Conservation (phyloP, 73 alveolate species). For the Paraurostyla sp. region DNA sequence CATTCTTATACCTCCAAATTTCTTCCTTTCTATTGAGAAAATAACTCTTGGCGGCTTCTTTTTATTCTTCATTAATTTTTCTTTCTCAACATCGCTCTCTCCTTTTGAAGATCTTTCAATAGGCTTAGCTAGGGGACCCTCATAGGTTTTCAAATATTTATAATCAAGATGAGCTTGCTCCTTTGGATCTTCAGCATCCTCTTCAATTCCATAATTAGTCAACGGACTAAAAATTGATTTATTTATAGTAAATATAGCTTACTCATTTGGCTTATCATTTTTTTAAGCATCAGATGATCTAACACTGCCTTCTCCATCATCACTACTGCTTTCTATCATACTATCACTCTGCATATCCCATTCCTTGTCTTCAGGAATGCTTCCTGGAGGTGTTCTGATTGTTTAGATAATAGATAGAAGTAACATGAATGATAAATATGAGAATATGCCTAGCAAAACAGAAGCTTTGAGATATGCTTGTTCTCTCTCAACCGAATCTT, state of each 20-base stretch:
- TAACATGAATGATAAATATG: constrained; percentile 65
- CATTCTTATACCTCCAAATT: constrained; percentile 62
- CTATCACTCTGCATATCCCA: constrained; percentile 61
- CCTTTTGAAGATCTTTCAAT: background rate
- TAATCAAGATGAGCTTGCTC: constrained; percentile 47
- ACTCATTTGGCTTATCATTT: constrained; percentile 30
- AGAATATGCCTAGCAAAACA: background rate
- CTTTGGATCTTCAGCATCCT: constrained; percentile 35
- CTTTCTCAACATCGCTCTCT: constrained; percentile 16
- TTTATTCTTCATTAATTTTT: background rate
- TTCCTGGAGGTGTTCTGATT: constrained; percentile 89
- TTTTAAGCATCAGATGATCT: too few species aligned
- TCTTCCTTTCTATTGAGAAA: constrained; percentile 53
- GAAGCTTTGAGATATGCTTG: background rate
- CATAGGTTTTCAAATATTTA: constrained; percentile 9
- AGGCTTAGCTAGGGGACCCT: constrained; percentile 44
- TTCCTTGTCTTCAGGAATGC: constrained; percentile 77
- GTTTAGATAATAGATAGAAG: constrained; percentile 81
- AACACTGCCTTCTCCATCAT: background rate
- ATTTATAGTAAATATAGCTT: background rate
- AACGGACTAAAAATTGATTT: background rate
- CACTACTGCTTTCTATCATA: constrained; percentile 14
- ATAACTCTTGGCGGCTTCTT: constrained; percentile 32
- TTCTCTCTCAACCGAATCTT: background rate
- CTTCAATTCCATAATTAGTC: constrained; percentile 42